phyloP scores from a whole-genome alignment of 169 alveolate genomes.

The Plasmodium inui region DNA sequence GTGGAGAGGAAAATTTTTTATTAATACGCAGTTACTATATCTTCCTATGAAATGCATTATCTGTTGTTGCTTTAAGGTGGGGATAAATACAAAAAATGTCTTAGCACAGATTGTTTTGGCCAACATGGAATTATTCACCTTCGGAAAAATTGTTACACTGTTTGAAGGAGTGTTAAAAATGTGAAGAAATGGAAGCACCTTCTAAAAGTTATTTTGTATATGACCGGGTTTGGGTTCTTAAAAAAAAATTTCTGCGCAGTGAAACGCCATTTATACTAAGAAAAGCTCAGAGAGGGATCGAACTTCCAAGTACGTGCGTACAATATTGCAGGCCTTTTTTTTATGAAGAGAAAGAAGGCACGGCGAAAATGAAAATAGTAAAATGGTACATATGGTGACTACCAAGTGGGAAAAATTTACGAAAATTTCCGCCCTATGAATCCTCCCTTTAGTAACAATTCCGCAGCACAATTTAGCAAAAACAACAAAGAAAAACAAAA shows the following conservation, averaged over 20 bases:
- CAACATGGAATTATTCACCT: neutral
- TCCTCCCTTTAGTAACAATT: neutral
- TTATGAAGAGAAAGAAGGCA: neutral
- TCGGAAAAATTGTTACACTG: neutral
- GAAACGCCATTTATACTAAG: neutral
- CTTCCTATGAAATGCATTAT: constrained; percentile 3
- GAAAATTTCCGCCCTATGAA: neutral
- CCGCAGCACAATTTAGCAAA: neutral
- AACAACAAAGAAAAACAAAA: neutral
- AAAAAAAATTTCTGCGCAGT: neutral
- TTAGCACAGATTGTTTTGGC: neutral
- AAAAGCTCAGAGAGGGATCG: neutral
- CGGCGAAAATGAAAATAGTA: neutral
- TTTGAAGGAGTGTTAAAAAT: neutral
- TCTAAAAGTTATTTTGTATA: neutral
- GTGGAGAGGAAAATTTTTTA: neutral
- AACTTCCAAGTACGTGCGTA: neutral
- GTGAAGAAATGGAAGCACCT: neutral
- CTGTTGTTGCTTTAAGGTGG: neutral
- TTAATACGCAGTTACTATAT: neutral
- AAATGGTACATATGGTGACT: neutral
- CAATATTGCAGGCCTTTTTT: neutral
- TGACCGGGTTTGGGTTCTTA: neutral
- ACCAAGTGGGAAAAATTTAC: neutral
- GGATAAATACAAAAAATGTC: neutral